Percentiles rank a stretch among this genome's conserved stretches.
phyloP scores from a whole-genome alignment of 1,284 basidiomycete species.

The Marasmius oreades region DNA sequence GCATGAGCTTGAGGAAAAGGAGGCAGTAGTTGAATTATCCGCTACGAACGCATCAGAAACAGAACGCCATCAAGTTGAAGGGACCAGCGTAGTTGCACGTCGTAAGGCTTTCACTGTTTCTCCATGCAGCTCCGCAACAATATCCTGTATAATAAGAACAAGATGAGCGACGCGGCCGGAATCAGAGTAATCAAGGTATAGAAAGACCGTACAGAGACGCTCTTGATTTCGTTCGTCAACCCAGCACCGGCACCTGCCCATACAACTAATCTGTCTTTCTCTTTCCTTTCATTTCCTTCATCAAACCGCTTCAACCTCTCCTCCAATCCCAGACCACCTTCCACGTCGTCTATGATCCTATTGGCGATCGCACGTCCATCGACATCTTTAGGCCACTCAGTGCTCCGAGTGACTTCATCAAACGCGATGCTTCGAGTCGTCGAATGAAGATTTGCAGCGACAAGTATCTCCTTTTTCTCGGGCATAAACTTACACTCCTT shows the following conservation, averaged over 20 bases:
- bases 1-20: no score
- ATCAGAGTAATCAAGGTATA: background rate
- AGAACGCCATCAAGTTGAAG: background rate
- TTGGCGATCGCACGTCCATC: conserved; percentile 39
- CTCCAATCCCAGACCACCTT: conserved; percentile 6
- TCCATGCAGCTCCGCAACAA: background rate
- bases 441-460: conserved; percentile 31
- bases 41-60: background rate
- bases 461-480: conserved; percentile 39
- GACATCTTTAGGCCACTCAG: conserved; percentile 47
- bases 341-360: conserved; percentile 10
- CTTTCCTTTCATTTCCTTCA: conserved; percentile 7
- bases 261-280: conserved; percentile 16
- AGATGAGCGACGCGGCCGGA: background rate
- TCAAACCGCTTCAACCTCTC: conserved; percentile 11
- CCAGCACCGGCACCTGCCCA: conserved; percentile 21
- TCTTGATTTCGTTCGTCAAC: conserved; percentile 11
- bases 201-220: conserved; percentile 8
- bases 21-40: background rate
- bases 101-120: background rate
- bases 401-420: conserved; percentile 39
- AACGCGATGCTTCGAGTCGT: conserved; percentile 46
- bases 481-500: conserved; percentile 42
- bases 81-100: background rate
- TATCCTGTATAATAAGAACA: background rate